Evolutionary conservation across 176 grass and related monocot genomes (phyloP).

Genomic region (Bonia amplexicaulis): DNA sequence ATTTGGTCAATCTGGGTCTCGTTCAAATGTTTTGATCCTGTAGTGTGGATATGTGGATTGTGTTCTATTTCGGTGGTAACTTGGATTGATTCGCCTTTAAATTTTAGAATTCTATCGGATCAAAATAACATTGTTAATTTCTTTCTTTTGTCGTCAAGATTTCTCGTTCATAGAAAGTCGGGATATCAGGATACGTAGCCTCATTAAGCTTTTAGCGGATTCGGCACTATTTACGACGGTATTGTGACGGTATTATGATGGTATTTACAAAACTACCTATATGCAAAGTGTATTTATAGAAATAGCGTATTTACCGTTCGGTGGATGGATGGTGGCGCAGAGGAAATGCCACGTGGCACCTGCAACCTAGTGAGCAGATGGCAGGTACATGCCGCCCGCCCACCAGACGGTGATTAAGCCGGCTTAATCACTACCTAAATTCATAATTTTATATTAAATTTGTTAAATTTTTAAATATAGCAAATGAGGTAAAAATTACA

Average conservation of each 20-base stretch:
- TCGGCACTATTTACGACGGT: rapidly evolving
- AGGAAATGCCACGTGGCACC: rapidly evolving
- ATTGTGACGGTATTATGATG: too few species aligned
- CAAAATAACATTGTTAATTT: slow-evolving; percentile 1
- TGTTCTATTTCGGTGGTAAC: neutral
- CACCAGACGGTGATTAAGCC: too few species aligned
- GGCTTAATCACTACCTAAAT: too few species aligned
- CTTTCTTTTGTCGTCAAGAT: neutral
- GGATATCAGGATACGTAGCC: neutral
- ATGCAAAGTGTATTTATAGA: rapidly evolving
- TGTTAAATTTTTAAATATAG: too few species aligned
- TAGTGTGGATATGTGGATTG: neutral
- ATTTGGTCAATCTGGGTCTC: neutral
- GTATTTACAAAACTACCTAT: too few species aligned
- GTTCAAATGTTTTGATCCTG: neutral
- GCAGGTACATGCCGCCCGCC: rapidly evolving
- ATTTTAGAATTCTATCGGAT: neutral
- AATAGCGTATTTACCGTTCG: rapidly evolving
- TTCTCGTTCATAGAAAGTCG: neutral
- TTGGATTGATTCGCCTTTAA: neutral
- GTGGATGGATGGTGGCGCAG: rapidly evolving
- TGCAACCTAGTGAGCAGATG: too few species aligned
- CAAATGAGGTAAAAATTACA: too few species aligned
- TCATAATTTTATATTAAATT: too few species aligned
- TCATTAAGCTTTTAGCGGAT: neutral